A percentile compares a stretch with the other conserved stretches of the same genome.
Conservation (phyloP, 2,329 filamentous ascomycete species). For the Epichloe amarillans region DNA sequence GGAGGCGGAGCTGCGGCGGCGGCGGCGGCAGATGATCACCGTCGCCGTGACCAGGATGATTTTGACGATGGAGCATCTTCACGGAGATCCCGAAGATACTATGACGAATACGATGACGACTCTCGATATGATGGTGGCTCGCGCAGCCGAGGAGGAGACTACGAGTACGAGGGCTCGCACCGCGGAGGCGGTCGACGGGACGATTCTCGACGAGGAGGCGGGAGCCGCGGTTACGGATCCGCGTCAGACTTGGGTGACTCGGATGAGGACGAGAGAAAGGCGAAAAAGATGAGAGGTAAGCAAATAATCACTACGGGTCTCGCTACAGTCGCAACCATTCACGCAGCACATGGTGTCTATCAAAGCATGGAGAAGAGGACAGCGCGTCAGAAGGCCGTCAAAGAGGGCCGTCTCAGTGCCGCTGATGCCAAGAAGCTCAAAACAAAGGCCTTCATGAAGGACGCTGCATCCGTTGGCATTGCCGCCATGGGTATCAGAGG, state of each 20-base stretch:
- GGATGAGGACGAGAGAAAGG: slow-evolving; percentile 39
- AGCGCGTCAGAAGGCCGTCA: slow-evolving; percentile 38
- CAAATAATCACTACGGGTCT: slow-evolving; percentile 43
- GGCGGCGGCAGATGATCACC: slow-evolving; percentile 23
- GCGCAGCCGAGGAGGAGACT: slow-evolving; percentile 27
- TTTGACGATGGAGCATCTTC: slow-evolving; percentile 27
- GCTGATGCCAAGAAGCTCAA: slow-evolving; percentile 43
- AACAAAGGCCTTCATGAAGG: slow-evolving; percentile 41
- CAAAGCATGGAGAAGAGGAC: slow-evolving; percentile 44
- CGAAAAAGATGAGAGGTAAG: slow-evolving; percentile 49
- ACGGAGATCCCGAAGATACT: slow-evolving; percentile 27
- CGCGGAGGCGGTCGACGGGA: slow-evolving; percentile 26
- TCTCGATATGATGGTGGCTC: slow-evolving; percentile 20
- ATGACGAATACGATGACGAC: slow-evolving; percentile 34
- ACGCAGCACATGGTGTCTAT: slow-evolving; percentile 46
- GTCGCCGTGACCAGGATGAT: slow-evolving; percentile 30
- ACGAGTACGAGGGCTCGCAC: slow-evolving; percentile 33
- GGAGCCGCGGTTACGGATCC: slow-evolving; percentile 33
- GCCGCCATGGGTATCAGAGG: slow-evolving; percentile 45
- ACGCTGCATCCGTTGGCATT: slow-evolving; percentile 45
- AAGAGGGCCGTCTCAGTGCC: slow-evolving; percentile 36
- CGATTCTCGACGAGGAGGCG: slow-evolving; percentile 20
- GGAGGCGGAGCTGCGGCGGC: slow-evolving; percentile 9
- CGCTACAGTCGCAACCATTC: slow-evolving; percentile 45
- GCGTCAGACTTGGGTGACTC: slow-evolving; percentile 45